Percentiles rank a stretch among this genome's conserved stretches.
These are phyloP conservation scores for Cladosporium cucumerinum DNA, from an alignment of 2,329 filamentous ascomycete genomes.

Conservation along the genomic window DNA sequence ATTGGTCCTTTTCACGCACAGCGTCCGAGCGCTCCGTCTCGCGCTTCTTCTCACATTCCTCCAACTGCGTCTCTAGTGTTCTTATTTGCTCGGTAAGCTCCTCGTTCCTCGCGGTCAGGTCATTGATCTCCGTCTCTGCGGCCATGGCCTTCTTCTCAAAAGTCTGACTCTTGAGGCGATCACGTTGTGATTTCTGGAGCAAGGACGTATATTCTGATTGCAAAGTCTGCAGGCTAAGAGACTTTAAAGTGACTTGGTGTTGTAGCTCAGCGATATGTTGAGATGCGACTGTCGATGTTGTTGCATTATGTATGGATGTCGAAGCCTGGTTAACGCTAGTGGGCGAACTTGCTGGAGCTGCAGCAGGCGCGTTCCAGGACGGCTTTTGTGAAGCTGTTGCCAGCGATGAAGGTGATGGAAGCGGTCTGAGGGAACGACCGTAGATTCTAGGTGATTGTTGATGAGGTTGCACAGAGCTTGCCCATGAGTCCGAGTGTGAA, in stretches of 20 bases:
- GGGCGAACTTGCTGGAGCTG: slow-evolving; percentile 15
- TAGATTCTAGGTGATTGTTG: slow-evolving; percentile 21
- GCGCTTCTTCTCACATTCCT: slow-evolving; percentile 47
- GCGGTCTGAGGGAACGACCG: slow-evolving; percentile 16
- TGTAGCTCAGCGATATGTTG: slow-evolving; percentile 50
- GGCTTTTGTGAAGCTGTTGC: slow-evolving; percentile 16
- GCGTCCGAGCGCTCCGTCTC: slow-evolving; percentile 46
- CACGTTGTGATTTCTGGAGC: slow-evolving; percentile 50
- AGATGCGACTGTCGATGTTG: slow-evolving; percentile 28
- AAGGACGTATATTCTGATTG: slow-evolving; percentile 54
- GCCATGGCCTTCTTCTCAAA: slow-evolving; percentile 51
- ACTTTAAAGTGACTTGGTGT: slow-evolving; percentile 54
- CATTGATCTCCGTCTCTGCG: slow-evolving; percentile 52
- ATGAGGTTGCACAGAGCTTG: slow-evolving; percentile 24
- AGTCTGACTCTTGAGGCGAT: slow-evolving; percentile 48
- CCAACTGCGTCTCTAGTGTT: slow-evolving; percentile 48
- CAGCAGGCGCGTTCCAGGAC: neutral
- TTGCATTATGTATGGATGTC: slow-evolving; percentile 27
- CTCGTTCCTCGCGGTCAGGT: slow-evolving; percentile 50
- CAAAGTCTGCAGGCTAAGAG: slow-evolving; percentile 51
- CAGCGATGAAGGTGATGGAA: slow-evolving; percentile 30
- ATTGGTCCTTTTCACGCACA: slow-evolving; percentile 47
- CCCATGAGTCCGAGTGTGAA: slow-evolving; percentile 21
- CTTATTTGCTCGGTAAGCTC: slow-evolving; percentile 47
- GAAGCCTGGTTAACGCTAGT: slow-evolving; percentile 22